Base-by-base conservation (phyloP, 495 filamentous ascomycete species). In the Xylaria intraflava region DNA sequence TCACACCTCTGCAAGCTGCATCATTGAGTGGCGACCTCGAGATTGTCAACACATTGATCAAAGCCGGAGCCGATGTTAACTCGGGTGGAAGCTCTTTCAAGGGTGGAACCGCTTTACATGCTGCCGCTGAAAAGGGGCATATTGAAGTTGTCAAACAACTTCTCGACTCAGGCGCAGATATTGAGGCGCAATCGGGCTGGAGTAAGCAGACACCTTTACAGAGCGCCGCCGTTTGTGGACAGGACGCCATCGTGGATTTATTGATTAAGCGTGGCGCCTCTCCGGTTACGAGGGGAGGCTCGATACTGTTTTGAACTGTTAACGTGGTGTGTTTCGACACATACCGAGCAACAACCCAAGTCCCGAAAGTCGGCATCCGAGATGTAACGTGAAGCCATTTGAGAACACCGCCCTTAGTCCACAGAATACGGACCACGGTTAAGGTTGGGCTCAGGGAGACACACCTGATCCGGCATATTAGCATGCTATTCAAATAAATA, bases 1-100 rank as follows among this genome's bases (percentile, higher is more conserved):
- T 60, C 23, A 70, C 68, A 30, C 65, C 67, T 26, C 49, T 72
- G 10, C 69, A 72, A 51, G 64, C 54, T 2, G 67, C 69, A n/a
- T 56, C 60, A 7, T 41, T 51, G 49, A 55, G 49, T 16, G 61
- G 64, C 9, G 39, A 56, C 26, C 36, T 57, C 3, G 42, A 57
- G 16, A 30, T 64, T 30, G 56, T 65, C 22, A 53, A 64, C 35
- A 40, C 39, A 4, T 56, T 72, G 10, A 45, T 72, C 16, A 53
- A 50, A 33, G 56, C 51, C 17, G 64, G 65, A 9, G 67, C 69
- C 8, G 56, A 69, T 14, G 51, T 65, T 40, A 66, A 69, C 44
- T 53, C 59, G 8, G 17, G 47, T 35, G 62, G 62, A 23, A 62
- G 57, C 36, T 49, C 52, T 2, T 58, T 57, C 19, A 50, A 56